phyloP scores from a whole-genome alignment of 1,139 yeast genomes.

The Taiozyma sp. region DNA sequence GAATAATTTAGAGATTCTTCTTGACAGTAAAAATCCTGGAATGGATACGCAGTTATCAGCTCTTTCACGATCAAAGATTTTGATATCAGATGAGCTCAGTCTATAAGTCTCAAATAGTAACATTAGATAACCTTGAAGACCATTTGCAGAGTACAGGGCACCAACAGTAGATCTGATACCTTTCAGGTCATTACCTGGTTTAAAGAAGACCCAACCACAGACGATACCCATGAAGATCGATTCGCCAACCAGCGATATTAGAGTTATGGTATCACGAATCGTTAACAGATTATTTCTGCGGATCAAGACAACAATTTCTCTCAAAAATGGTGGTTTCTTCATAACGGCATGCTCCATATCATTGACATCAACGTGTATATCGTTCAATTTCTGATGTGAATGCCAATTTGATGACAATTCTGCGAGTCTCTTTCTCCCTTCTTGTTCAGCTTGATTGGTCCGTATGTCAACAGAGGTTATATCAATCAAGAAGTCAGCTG shows the following conservation, averaged over 20 bases:
- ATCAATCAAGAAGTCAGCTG: constrained; percentile 66
- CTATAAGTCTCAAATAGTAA: constrained; percentile 72
- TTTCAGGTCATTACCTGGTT: constrained; percentile 53
- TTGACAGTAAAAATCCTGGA: constrained; percentile 45
- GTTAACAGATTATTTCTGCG: constrained; percentile 53
- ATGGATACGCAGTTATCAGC: constrained; percentile 63
- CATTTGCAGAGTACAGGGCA: constrained; percentile 57
- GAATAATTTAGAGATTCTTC: constrained; percentile 32
- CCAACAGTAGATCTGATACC: constrained; percentile 69
- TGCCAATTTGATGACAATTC: constrained; percentile 50
- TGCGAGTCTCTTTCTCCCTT: constrained; percentile 41
- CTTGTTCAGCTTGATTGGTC: constrained; percentile 36
- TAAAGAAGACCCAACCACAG: constrained; percentile 74
- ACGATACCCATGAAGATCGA: constrained; percentile 44
- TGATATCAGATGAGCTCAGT: constrained; percentile 63
- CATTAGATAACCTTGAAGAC: constrained; percentile 66
- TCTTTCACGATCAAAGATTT: constrained; percentile 68
- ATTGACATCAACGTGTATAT: not conserved
- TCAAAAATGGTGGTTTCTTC: constrained; percentile 32
- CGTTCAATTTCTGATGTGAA: constrained; percentile 11
- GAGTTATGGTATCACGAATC: constrained; percentile 43
- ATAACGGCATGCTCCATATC: not conserved
- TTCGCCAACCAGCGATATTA: constrained; percentile 12
- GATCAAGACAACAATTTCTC: constrained; percentile 54
- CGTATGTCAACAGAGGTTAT: constrained; percentile 65